A percentile compares a stretch with the other conserved stretches of the same genome.
These are phyloP conservation scores for Crucibulum laeve DNA, from an alignment of 768 basidiomycete genomes.

Conservation along the genomic window DNA sequence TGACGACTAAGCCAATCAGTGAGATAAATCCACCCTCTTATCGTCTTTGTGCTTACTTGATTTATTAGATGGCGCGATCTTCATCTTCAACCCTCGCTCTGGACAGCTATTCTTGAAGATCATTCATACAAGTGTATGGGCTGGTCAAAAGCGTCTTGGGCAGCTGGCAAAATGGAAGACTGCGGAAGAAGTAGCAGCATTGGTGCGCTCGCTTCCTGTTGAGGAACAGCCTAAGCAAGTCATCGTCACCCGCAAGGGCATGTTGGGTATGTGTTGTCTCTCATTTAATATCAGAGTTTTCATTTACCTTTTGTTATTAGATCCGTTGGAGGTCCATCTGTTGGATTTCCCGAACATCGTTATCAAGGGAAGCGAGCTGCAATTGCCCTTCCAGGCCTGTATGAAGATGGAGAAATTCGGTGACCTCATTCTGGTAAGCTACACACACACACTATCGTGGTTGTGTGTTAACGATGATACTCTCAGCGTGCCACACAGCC, in stretches of 20 bases:
- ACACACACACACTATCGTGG: background rate
- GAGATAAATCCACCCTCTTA: slow-evolving; percentile 16
- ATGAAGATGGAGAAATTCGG: slow-evolving; percentile 99
- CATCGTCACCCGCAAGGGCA: slow-evolving; percentile 99
- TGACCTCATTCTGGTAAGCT: slow-evolving; percentile 80
- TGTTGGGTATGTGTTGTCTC: slow-evolving; percentile 66
- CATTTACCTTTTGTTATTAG: slow-evolving; percentile 31
- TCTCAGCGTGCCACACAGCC: slow-evolving; percentile 89
- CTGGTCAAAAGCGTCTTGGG: slow-evolving; percentile 98
- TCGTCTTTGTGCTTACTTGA: slow-evolving; percentile 6
- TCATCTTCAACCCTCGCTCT: slow-evolving; percentile 99
- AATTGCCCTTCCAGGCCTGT: slow-evolving; percentile 98
- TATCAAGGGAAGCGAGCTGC: slow-evolving; percentile 98
- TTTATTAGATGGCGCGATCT: slow-evolving; percentile 80
- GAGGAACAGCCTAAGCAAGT: slow-evolving; percentile 99
- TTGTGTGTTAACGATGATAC: slow-evolving; percentile 5
- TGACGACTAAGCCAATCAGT: slow-evolving; percentile 99
- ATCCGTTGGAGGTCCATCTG: slow-evolving; percentile 95
- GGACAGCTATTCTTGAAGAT: slow-evolving; percentile 98
- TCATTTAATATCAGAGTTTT: background rate
- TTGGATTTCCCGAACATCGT: slow-evolving; percentile 99
- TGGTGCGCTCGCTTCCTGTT: slow-evolving; percentile 96
- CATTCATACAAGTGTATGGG: slow-evolving; percentile 99
- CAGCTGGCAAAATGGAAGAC: slow-evolving; percentile 99
- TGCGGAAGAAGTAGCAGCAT: slow-evolving; percentile 98